A percentile compares a stretch with the other conserved stretches of the same genome.
These are phyloP conservation scores for Vigna radiata DNA, from an alignment of 306 rosid genomes.

Conservation along the genomic window DNA sequence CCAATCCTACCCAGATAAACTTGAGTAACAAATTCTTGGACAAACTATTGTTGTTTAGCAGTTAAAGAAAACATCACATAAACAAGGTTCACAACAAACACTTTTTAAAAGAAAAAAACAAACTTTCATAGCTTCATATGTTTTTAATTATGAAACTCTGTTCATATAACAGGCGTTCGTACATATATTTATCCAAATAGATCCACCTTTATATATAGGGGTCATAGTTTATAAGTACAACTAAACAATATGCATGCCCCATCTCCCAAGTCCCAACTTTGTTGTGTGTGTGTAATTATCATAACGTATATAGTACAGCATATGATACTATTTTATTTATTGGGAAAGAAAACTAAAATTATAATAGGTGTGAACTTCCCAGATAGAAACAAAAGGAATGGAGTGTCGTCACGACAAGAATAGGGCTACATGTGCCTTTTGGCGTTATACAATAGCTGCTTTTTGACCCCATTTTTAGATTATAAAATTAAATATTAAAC, in stretches of 20 bases:
- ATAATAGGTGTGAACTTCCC: conserved; percentile 41
- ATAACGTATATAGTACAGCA: neutral
- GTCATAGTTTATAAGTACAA: conserved; percentile 22
- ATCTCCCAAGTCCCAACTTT: conserved; percentile 16
- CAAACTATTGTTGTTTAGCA: neutral
- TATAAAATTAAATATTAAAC: neutral
- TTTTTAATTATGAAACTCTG: neutral
- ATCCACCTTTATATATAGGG: neutral
- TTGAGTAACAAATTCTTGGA: neutral
- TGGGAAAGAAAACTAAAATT: conserved; percentile 29
- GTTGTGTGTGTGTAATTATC: conserved; percentile 22
- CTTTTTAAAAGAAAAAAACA: neutral
- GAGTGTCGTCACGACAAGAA: conserved; percentile 43
- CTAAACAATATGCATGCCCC: conserved; percentile 20
- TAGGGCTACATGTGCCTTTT: conserved; percentile 67
- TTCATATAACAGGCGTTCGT: neutral
- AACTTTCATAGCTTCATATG: neutral
- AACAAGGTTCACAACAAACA: neutral
- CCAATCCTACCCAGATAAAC: neutral
- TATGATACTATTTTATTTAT: conserved; percentile 1
- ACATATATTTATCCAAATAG: neutral
- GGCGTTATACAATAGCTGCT: conserved; percentile 49
- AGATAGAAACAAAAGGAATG: conserved; percentile 44
- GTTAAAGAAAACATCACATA: neutral
- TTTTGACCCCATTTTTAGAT: conserved; percentile 48